Percentiles rank a stretch among this genome's conserved stretches.
Evolutionary conservation across 139 green algal genomes (phyloP).

Genomic region (Asterochloris erici): DNA sequence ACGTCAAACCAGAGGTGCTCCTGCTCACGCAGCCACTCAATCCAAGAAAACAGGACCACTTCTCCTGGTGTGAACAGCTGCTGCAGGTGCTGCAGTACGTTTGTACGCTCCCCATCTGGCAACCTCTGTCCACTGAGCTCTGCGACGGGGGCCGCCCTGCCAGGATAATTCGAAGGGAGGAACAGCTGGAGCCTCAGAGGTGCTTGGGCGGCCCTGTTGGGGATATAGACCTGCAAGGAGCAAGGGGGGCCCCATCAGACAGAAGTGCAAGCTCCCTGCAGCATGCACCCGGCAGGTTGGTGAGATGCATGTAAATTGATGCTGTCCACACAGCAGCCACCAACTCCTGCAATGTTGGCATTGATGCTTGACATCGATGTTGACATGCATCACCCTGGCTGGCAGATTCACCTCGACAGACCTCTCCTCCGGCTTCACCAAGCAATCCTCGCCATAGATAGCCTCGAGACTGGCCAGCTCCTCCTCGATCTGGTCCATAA

Average conservation of each 20-base stretch:
- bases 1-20: conserved; percentile 21
- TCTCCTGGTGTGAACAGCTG: conserved; percentile 52
- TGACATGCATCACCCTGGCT: not conserved
- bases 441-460: conserved; percentile 11
- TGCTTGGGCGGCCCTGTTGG: conserved; percentile 4
- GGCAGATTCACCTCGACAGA: not conserved
- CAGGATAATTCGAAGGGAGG: conserved; percentile 59
- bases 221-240: conserved; percentile 39
- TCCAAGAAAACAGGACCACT: conserved; percentile 59
- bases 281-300: no score
- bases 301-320: no score
- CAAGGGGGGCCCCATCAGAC: no score
- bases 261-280: no score
- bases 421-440: not conserved
- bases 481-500: not conserved
- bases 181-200: conserved; percentile 36
- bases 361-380: not conserved
- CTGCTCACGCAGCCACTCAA: conserved; percentile 56
- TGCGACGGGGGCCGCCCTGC: conserved; percentile 33
- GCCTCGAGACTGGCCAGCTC: not conserved
- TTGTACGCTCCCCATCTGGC: conserved; percentile 21
- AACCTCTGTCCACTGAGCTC: conserved; percentile 44
- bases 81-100: conserved; percentile 37
- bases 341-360: no score
- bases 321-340: no score